Base-by-base conservation (phyloP, 2,329 filamentous ascomycete species). In the Botrytis tulipae region DNA sequence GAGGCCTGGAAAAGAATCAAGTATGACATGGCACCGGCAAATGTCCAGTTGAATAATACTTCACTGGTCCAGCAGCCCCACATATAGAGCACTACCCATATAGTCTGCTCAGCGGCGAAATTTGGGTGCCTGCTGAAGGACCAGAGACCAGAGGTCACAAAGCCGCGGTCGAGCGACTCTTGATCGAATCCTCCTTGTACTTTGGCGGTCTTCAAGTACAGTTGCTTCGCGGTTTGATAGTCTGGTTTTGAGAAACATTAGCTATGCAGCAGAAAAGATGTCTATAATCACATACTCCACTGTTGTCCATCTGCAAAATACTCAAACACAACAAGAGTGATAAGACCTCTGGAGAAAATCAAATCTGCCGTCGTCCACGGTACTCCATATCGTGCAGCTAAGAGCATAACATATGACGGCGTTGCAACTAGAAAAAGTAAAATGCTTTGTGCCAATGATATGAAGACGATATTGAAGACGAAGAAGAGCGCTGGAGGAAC, bases 81-180 rank as follows among this genome's bases (percentile, higher is more conserved):
- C 79, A 93, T 89, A 82, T 98, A 98, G 70, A 98, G 83, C 14
- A 90, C 84, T 71, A 97, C 86, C 96, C 96, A 99, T 78, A 98
- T 90, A 44, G 90, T 86, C 83, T 98, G 96, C 83, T 99, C 96
- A 8, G 93, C 93, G 8, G 93, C 90, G 80, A 98, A 99, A 82
- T 99, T 99, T 66, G 96, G 96, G 82, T 99, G 97, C 63, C 96
- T 89, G 78, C 92, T 95, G 85, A 91, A 94, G 0, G 90, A 91
- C 91, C 93, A 99, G 12, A 99, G 85, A 0, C 96, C 96, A 7
- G 87, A 89, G 14, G 93, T 92, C 76, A 93, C 87, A 83, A 99
- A 99, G 60, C 96, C 96, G 54, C 95, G 92, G 76, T 98, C 93
- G 40, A 99, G 88, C 71, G 97, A 93, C 74, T 89, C 89, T 77